Conservation (phyloP, 192 early-diverging fungal genomes). For the Coemansia sp. region DNA sequence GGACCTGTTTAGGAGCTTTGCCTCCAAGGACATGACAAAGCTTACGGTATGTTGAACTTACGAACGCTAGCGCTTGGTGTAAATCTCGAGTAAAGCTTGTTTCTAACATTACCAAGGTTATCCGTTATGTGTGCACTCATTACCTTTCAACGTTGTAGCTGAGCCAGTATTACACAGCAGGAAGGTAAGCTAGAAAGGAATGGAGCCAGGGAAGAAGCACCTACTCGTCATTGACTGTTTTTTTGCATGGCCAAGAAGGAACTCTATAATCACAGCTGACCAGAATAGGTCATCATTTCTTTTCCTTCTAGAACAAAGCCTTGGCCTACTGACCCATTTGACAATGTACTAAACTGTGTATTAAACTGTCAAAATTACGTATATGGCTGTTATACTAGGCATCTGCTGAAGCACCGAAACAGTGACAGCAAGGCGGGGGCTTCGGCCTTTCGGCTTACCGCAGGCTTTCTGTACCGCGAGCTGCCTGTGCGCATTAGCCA, state of each 20-base stretch:
- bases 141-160: conserved; percentile 25
- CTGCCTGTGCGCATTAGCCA: conserved; percentile 63
- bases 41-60: conserved; percentile 35
- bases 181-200: conserved; percentile 28
- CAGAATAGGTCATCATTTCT: neutral
- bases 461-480: conserved; percentile 60
- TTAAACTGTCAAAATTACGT: neutral
- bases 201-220: neutral
- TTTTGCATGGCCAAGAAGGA: neutral
- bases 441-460: conserved; percentile 52
- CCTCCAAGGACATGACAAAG: conserved; percentile 55
- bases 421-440: conserved; percentile 38
- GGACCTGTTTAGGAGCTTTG: conserved; percentile 49
- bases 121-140: neutral
- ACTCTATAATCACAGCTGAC: neutral
- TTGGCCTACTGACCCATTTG: conserved; percentile 1
- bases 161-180: conserved; percentile 53
- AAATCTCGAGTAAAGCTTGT: neutral
- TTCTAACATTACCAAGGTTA: neutral
- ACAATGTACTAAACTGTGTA: neutral
- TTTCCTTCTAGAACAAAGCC: neutral
- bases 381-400: conserved; percentile 23
- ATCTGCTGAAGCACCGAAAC: conserved; percentile 49
- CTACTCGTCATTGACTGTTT: neutral
- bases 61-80: neutral